These are phyloP conservation scores for Fusarium sterilihyphosum DNA, from an alignment of 2,329 filamentous ascomycete genomes.

Conservation along the genomic window DNA sequence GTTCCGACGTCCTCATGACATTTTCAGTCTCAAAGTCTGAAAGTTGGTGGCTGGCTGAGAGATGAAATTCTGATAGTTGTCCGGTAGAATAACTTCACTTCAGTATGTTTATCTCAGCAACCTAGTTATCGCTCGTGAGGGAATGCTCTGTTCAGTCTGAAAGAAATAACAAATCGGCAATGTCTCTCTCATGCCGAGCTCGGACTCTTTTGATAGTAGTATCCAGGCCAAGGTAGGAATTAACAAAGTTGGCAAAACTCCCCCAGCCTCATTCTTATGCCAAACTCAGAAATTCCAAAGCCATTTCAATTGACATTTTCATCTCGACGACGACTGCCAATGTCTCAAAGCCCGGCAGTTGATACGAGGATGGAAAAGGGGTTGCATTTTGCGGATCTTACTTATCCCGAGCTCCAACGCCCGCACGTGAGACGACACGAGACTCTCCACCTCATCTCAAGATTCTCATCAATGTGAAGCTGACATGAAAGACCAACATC, in stretches of 20 bases:
- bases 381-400: slow-evolving; percentile 19
- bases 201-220: no score
- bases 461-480: slow-evolving; percentile 10
- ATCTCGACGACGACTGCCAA: accelerated
- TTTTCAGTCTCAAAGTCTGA: accelerated
- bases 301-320: background rate
- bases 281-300: background rate
- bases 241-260: background rate
- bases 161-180: no score
- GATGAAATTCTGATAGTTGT: background rate
- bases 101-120: background rate
- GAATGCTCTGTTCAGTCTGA: no score
- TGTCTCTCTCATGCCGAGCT: no score
- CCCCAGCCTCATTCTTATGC: background rate
- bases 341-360: background rate
- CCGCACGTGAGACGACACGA: slow-evolving; percentile 14
- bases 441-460: slow-evolving; percentile 20
- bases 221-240: background rate
- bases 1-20: accelerated
- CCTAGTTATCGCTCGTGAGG: no score
- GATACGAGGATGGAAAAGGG: slow-evolving; percentile 13
- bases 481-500: background rate
- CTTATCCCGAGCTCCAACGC: slow-evolving; percentile 19
- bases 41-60: no score
- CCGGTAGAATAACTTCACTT: background rate